phyloP scores from a whole-genome alignment of 306 rosid genomes.

The Psophocarpus tetragonolobus region DNA sequence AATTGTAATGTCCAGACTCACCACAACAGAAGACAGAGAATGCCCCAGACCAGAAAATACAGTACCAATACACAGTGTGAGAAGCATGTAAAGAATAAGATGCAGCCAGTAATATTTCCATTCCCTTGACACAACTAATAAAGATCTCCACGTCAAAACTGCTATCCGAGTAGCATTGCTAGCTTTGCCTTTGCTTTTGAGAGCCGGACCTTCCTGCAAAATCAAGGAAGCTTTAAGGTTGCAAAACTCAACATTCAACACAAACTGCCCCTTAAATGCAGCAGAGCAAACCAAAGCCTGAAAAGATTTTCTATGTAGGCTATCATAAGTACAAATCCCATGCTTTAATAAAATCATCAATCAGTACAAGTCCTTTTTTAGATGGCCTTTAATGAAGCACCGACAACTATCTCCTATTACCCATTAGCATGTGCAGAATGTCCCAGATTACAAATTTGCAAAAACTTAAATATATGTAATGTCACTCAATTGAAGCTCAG shows the following conservation, averaged over 20 bases:
- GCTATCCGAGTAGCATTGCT: slow-evolving; percentile 72
- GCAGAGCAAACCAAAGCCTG: neutral
- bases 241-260: slow-evolving; percentile 21
- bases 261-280: neutral
- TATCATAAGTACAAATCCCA: slow-evolving; percentile 2
- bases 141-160: slow-evolving; percentile 95
- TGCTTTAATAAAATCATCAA: slow-evolving; percentile 1
- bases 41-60: slow-evolving; percentile 94
- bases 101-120: slow-evolving; percentile 99
- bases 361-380: neutral
- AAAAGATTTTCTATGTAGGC: neutral
- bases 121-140: slow-evolving; percentile 95
- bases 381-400: neutral
- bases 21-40: slow-evolving; percentile 93
- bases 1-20: slow-evolving; percentile 43
- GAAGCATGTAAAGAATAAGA: slow-evolving; percentile 87
- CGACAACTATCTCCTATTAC: neutral
- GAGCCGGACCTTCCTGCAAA: slow-evolving; percentile 88
- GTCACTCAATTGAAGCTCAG: neutral
- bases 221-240: slow-evolving; percentile 36
- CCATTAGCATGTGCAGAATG: slow-evolving; percentile 18
- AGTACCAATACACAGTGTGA: slow-evolving; percentile 83
- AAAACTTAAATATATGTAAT: neutral
- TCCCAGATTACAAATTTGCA: neutral
- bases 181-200: slow-evolving; percentile 95